Conservation (phyloP, 345 rosid species). For the Reutealis trisperma region DNA sequence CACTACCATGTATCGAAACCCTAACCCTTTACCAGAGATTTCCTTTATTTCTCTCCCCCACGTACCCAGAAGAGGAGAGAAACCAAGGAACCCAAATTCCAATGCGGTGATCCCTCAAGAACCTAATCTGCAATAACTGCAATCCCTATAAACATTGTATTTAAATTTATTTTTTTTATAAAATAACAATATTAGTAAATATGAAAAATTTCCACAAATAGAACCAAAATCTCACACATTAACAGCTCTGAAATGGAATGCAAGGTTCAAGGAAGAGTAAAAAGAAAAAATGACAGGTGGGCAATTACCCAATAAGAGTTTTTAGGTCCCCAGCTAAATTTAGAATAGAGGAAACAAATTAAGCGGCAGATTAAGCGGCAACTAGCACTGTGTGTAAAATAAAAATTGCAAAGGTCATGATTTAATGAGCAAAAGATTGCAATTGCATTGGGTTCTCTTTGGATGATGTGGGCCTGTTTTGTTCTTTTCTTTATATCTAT, state of each 20-base stretch:
- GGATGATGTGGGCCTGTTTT: constrained; percentile 13
- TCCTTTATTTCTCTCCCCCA: background rate
- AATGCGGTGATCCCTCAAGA: background rate
- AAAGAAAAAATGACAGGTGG: constrained; percentile 5
- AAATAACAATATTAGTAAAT: background rate
- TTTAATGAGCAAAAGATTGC: background rate
- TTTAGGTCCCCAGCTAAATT: background rate
- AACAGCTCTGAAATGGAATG: background rate
- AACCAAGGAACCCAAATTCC: background rate
- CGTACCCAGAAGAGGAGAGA: constrained; percentile 17
- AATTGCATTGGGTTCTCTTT: constrained; percentile 5
- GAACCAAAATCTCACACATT: background rate
- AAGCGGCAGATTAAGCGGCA: constrained; percentile 19
- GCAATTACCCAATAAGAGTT: background rate
- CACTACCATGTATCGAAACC: background rate
- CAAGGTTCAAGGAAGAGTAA: background rate
- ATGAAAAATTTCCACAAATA: background rate
- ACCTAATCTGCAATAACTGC: constrained; percentile 1
- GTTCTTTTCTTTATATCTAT: background rate
- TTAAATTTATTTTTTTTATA: too few species aligned
- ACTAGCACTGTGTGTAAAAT: background rate
- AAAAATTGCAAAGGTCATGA: background rate
- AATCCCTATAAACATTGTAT: background rate
- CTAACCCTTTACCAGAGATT: background rate
- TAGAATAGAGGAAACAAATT: constrained; percentile 11